Evolutionary conservation across 164 flowering plant species (phyloP).

Genomic region (Vitis rotundifolia): DNA sequence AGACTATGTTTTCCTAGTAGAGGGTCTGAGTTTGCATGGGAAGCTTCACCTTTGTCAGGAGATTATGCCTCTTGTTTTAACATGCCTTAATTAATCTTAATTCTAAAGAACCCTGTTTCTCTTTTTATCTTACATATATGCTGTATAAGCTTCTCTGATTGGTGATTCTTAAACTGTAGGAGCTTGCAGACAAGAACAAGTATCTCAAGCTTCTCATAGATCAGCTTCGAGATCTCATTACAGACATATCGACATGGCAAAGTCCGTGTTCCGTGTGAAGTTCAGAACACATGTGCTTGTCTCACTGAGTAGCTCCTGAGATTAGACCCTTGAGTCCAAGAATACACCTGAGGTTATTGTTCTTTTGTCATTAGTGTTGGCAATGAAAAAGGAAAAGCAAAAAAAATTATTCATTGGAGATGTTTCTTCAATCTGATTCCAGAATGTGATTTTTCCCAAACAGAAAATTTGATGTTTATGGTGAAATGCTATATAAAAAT

Average conservation of each 20-base stretch:
- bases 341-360: background rate
- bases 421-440: background rate
- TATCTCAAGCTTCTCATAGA: conserved; percentile 71
- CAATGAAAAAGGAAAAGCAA: too few species aligned
- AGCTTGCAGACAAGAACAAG: conserved; percentile 65
- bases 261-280: conserved; percentile 70
- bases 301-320: background rate
- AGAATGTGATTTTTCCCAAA: background rate
- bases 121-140: background rate
- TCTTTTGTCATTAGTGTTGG: background rate
- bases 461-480: background rate
- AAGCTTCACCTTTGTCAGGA: too few species aligned
- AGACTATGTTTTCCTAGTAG: too few species aligned
- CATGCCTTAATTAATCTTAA: background rate
- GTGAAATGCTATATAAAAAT: background rate
- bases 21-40: too few species aligned
- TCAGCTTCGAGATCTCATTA: conserved; percentile 73
- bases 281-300: background rate
- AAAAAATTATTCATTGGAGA: background rate
- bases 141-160: background rate
- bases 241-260: conserved; percentile 86
- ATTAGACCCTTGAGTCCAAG: background rate
- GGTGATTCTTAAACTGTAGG: conserved; percentile 38
- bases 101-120: background rate
- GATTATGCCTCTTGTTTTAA: too few species aligned